Evolutionary conservation across 768 basidiomycete genomes (phyloP).

Genomic region (Suillus decipiens): DNA sequence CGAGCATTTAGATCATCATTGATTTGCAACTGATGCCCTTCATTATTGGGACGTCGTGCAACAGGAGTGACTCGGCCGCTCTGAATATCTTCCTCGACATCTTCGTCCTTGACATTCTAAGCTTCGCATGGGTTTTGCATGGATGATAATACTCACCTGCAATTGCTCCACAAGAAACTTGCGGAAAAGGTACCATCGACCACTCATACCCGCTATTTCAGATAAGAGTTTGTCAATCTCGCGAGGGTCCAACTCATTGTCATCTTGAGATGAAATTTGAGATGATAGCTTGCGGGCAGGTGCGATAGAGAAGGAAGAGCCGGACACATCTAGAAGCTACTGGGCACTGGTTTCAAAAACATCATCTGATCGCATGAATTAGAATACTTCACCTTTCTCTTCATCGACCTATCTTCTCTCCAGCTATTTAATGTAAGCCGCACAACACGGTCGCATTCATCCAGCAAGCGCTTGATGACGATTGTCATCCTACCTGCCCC

Average conservation of each 20-base stretch:
- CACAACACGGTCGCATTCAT: conserved; percentile 87
- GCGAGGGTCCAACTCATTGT: conserved; percentile 76
- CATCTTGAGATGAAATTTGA: conserved; percentile 35
- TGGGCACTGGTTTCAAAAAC: background rate
- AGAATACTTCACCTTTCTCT: conserved; percentile 61
- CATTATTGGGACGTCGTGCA: background rate
- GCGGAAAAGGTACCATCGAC: conserved; percentile 89
- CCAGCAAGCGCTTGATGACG: conserved; percentile 73
- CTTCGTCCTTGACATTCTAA: conserved; percentile 13
- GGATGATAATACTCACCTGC: conserved; percentile 43
- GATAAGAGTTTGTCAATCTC: conserved; percentile 91
- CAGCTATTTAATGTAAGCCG: conserved; percentile 75
- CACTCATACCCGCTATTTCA: conserved; percentile 86
- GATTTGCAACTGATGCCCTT: background rate
- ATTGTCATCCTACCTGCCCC: conserved; percentile 83
- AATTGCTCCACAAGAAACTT: conserved; percentile 82
- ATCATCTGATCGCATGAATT: background rate
- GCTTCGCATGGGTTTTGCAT: conserved; percentile 10
- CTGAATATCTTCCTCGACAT: conserved; percentile 14
- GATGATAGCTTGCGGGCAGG: conserved; percentile 36
- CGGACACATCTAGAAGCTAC: conserved; percentile 51
- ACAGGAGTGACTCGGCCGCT: conserved; percentile 2
- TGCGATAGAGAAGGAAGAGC: conserved; percentile 37
- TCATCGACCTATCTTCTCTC: conserved; percentile 88
- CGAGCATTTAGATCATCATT: background rate